Evolutionary conservation across 1,139 yeast genomes (phyloP).

Genomic region (Nakaseomyces kungkrabaensis): DNA sequence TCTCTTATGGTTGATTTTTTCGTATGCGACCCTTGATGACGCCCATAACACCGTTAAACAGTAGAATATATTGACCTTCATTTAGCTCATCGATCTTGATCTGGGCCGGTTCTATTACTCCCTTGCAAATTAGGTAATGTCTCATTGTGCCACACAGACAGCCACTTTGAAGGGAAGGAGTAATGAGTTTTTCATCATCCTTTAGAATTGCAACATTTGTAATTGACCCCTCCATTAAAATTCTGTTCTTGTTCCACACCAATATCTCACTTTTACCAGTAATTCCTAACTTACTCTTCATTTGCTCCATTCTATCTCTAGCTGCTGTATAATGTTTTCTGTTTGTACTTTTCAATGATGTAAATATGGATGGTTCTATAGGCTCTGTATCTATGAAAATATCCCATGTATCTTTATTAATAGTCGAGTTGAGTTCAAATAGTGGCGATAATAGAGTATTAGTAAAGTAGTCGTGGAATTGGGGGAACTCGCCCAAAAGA

Average conservation of each 20-base stretch:
- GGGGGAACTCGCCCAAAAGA: neutral
- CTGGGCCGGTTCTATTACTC: conserved; percentile 45
- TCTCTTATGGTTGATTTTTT: neutral
- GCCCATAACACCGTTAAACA: conserved; percentile 81
- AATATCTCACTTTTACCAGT: conserved; percentile 52
- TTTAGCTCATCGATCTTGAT: conserved; percentile 38
- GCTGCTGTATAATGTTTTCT: conserved; percentile 57
- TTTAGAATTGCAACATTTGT: conserved; percentile 63
- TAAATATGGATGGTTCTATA: conserved; percentile 58
- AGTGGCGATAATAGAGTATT: neutral
- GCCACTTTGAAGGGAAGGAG: conserved; percentile 70
- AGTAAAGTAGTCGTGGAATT: neutral
- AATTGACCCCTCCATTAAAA: conserved; percentile 75
- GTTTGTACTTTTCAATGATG: conserved; percentile 80
- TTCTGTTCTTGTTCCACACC: conserved; percentile 48
- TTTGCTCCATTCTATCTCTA: conserved; percentile 38
- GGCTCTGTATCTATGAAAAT: conserved; percentile 52
- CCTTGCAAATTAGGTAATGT: conserved; percentile 48
- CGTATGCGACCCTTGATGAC: conserved; percentile 45
- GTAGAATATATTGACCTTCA: conserved; percentile 55
- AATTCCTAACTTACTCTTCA: conserved; percentile 28
- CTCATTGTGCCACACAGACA: conserved; percentile 82
- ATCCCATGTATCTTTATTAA: conserved; percentile 34
- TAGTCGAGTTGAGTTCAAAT: neutral
- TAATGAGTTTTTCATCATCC: conserved; percentile 46